Evolutionary conservation across 768 basidiomycete species (phyloP), one percentile per base, ranked within the genome.

Genomic region (Podaxis sp.): DNA sequence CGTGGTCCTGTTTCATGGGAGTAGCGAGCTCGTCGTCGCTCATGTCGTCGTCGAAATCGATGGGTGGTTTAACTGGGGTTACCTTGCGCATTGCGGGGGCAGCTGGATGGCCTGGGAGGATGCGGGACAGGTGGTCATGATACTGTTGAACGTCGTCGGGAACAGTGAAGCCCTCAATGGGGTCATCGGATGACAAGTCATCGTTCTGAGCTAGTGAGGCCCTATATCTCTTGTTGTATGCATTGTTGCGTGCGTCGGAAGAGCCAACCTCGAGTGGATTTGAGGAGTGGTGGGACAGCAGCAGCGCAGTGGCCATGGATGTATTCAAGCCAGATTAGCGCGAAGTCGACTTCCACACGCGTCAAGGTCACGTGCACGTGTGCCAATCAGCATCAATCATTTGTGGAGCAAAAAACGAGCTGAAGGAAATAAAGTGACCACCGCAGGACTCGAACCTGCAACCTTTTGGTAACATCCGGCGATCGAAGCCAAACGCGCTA

Each of bases 381-480:
- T 9, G 18, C 36, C 23, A 56, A 44, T 32, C 32, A 32, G 32
- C 7, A 6, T 32, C 32, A 32, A 32, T 21, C 32, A 2, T 36
- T n/a, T 47, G 28, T 13, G 13, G n/a, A 13, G 23, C 46, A 47
- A 16, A 21, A 28, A 25, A 61, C 2, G 4, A 25, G 1, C 18
- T 40, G 13, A 36, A 37, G n/a, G 72, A 69, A 63, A 70, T 32
- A 32, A 7, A 32, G 32, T 90, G 88, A 90, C 85, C 87, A 88
- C 88, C 86, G 87, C 90, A 90, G 89, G 90, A 90, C 87, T 91
- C 89, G 90, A 91, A 91, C 90, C 89, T 90, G 89, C 89, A 91
- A 86, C 90, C 89, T 91, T 89, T 90, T 90, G 89, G 89, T 91
- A 64, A 77, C 83, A 74, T 74, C 75, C 66, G 76, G 84, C 84